phyloP scores from a whole-genome alignment of 2,329 filamentous ascomycete species.

The Aaosphaeria arxii region DNA sequence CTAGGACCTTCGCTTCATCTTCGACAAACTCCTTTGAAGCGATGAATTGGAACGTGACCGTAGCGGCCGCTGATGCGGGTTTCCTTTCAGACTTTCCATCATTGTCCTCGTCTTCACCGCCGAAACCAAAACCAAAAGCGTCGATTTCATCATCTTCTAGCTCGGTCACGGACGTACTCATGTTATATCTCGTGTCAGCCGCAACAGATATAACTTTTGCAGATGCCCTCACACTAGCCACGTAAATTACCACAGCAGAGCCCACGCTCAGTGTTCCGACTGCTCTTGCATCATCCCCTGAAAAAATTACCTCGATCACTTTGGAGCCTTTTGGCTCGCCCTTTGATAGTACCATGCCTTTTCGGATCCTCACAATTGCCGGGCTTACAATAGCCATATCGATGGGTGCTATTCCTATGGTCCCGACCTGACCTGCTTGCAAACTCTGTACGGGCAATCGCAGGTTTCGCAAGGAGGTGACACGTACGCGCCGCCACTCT shows the following conservation, averaged over 20 bases:
- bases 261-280: slow-evolving; percentile 64
- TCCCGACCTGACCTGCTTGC: slow-evolving; percentile 80
- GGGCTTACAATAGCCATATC: slow-evolving; percentile 23
- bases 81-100: slow-evolving; percentile 7
- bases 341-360: slow-evolving; percentile 77
- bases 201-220: slow-evolving; percentile 65
- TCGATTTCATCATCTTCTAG: slow-evolving; percentile 26
- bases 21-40: slow-evolving; percentile 72
- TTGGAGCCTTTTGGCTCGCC: slow-evolving; percentile 54
- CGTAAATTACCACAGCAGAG: slow-evolving; percentile 75
- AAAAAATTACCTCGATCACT: slow-evolving; percentile 64
- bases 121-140: slow-evolving; percentile 56
- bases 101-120: slow-evolving; percentile 11
- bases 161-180: slow-evolving; percentile 3
- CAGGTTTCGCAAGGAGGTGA: slow-evolving; percentile 85
- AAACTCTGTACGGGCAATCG: slow-evolving; percentile 77
- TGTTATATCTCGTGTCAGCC: slow-evolving; percentile 11
- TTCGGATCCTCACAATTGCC: slow-evolving; percentile 49
- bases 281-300: slow-evolving; percentile 49
- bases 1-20: slow-evolving; percentile 64
- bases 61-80: slow-evolving; percentile 31
- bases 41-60: slow-evolving; percentile 67
- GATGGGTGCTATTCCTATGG: slow-evolving; percentile 67
- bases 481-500: slow-evolving; percentile 74
- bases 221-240: slow-evolving; percentile 79